phyloP scores from a whole-genome alignment of 305 asterid genomes.

The Rubia peregrina region DNA sequence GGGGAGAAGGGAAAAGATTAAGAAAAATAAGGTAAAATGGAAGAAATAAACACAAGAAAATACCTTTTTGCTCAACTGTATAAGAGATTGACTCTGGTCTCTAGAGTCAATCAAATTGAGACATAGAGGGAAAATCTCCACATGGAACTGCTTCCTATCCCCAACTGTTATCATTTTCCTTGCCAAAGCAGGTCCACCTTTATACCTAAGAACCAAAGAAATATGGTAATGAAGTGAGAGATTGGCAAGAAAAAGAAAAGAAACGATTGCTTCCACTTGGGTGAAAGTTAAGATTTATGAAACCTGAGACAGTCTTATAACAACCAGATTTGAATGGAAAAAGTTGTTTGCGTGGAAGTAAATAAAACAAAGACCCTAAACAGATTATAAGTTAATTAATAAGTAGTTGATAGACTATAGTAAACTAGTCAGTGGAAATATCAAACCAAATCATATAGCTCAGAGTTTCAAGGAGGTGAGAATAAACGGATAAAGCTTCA shows the following conservation, averaged over 20 bases:
- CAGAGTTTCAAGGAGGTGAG: too few relatives aligned
- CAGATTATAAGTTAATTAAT: background rate
- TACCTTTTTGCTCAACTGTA: constrained; percentile 78
- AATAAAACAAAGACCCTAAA: background rate
- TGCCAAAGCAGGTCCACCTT: constrained; percentile 81
- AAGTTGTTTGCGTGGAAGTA: background rate
- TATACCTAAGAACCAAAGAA: constrained; percentile 48
- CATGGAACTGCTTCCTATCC: constrained; percentile 56
- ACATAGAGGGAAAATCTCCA: constrained; percentile 81
- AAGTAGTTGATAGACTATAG: background rate
- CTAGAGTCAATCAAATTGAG: constrained; percentile 62
- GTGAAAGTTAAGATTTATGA: background rate
- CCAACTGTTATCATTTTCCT: constrained; percentile 81
- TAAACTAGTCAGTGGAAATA: background rate
- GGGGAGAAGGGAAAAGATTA: background rate
- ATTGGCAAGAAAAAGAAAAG: background rate
- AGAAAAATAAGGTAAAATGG: background rate
- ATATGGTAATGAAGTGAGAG: background rate
- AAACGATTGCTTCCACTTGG: too few relatives aligned
- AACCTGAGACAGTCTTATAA: background rate
- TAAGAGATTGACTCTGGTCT: constrained; percentile 47
- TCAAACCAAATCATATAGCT: too few relatives aligned
- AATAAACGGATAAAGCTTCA: too few relatives aligned
- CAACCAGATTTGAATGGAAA: background rate
- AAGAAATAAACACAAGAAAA: constrained; percentile 1